Evolutionary conservation across 169 alveolate genomes (phyloP).

Genomic region (Cryptosporidium felis): DNA sequence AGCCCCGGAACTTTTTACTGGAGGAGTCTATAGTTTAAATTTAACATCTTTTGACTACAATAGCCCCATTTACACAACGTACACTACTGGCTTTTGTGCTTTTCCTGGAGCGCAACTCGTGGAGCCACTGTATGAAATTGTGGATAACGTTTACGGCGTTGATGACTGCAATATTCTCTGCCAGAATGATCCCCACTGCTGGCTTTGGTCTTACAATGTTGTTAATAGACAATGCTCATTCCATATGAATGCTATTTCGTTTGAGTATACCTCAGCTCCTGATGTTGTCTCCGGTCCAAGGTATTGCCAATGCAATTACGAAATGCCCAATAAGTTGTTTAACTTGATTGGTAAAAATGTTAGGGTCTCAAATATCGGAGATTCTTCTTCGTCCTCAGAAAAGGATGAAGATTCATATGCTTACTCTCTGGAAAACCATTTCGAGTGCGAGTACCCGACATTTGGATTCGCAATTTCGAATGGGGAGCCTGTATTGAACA

Average conservation of each 20-base stretch:
- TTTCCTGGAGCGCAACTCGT: conserved; percentile 70
- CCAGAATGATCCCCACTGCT: conserved; percentile 66
- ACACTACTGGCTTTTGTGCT: conserved; percentile 67
- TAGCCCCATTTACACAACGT: conserved; percentile 67
- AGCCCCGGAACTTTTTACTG: conserved; percentile 62
- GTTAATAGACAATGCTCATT: conserved; percentile 58
- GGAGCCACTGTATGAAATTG: conserved; percentile 47
- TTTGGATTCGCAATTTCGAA: conserved; percentile 67
- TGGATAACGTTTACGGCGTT: conserved; percentile 62
- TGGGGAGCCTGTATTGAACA: conserved; percentile 45
- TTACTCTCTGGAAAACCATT: neutral
- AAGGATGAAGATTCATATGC: neutral
- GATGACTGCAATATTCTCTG: conserved; percentile 67
- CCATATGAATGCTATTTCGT: conserved; percentile 70
- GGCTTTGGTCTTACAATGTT: conserved; percentile 68
- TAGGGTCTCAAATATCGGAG: neutral
- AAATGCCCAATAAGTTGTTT: conserved; percentile 60
- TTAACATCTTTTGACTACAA: conserved; percentile 48
- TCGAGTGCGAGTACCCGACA: conserved; percentile 61
- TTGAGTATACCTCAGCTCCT: conserved; percentile 45
- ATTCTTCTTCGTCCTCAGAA: too few species aligned
- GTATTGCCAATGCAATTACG: conserved; percentile 67
- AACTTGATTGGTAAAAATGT: conserved; percentile 48
- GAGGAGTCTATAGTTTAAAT: conserved; percentile 55
- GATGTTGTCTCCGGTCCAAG: conserved; percentile 71